Base-by-base conservation (phyloP, 768 basidiomycete species). In the Rhizopogon rudus region DNA sequence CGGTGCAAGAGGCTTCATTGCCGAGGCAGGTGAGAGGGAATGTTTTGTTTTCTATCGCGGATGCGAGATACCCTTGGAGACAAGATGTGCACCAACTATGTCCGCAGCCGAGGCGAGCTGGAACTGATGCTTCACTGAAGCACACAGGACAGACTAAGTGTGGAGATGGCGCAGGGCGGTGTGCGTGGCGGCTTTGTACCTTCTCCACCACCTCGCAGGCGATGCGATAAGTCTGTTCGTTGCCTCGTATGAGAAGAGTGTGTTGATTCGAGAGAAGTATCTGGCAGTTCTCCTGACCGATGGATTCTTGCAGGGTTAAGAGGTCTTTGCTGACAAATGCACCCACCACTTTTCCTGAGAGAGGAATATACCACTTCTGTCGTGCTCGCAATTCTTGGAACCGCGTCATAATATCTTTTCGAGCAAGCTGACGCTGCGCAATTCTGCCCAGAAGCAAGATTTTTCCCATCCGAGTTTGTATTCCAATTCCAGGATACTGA, bases 11-110 rank as follows among this genome's bases (percentile, higher is more conserved):
- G 1, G 78, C 86, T 5, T 81, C 78, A 58, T 81, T 71, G 5
- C 86, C 91, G 1, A 92, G 75, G 60, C 91, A 93, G 16, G 67
- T 78, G n/a, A 92, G 64, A 0, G 91, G 90, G 72, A 91, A 91
- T 12, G 68, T 70, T 46, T 77, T 79, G 60, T 75, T 81, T 33
- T 83, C 80, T 20, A 79, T 69, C 1, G 87, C 74, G 1, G 87
- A 78, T 3, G 67, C 65, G 17, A 92, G 73, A 63, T 88, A 91
- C 31, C 74, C 68, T 6, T 67, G 61, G 20, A 92, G 64, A 64
- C 90, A 93, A 3, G 73, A 57, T 39, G 78, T 77, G 64, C 90
- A 92, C 80, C 83, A 90, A 1, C 62, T 61, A 65, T 93, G 89
- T 1, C 85, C 81, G 58, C 90, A 93, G 9, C 64, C 66, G 1